Evolutionary conservation across 2,329 filamentous ascomycete genomes (phyloP).

Genomic region (Beauveria medogensis): DNA sequence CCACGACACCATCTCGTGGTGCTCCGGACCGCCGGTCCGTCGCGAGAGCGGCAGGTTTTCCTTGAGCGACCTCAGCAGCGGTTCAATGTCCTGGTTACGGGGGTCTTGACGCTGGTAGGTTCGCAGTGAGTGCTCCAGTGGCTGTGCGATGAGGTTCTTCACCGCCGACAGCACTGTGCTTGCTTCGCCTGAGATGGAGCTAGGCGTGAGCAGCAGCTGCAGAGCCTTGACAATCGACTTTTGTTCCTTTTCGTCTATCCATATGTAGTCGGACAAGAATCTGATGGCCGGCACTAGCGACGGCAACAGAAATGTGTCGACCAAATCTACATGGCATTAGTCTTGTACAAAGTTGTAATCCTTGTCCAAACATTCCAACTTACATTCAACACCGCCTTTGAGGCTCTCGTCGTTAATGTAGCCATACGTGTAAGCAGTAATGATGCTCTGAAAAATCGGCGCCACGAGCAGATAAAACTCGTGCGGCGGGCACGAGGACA

Average conservation of each 20-base stretch:
- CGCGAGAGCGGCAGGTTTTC: constrained; percentile 50
- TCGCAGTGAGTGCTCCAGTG: constrained; percentile 58
- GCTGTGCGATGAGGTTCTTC: constrained; percentile 61
- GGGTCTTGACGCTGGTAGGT: constrained; percentile 60
- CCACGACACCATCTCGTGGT: constrained; percentile 64
- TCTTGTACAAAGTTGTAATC: neutral
- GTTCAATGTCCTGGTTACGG: constrained; percentile 60
- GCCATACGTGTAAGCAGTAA: constrained; percentile 59
- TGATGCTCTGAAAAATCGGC: constrained; percentile 67
- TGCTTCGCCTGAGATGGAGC: constrained; percentile 64
- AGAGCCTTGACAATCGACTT: constrained; percentile 64
- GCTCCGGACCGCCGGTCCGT: constrained; percentile 53
- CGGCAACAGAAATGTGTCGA: constrained; percentile 74
- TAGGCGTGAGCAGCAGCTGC: constrained; percentile 62
- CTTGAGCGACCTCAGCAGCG: constrained; percentile 57
- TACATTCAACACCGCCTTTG: constrained; percentile 69
- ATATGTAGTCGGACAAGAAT: constrained; percentile 64
- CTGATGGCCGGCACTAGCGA: constrained; percentile 65
- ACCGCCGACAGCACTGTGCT: constrained; percentile 62
- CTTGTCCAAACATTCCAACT: constrained; percentile 22
- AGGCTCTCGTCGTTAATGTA: constrained; percentile 61
- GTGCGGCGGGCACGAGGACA: constrained; percentile 74
- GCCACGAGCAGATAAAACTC: constrained; percentile 75
- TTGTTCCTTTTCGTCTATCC: constrained; percentile 57
- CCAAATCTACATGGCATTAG: constrained; percentile 46